Evolutionary conservation across 1,139 yeast species (phyloP).

Genomic region (Candida sojae): DNA sequence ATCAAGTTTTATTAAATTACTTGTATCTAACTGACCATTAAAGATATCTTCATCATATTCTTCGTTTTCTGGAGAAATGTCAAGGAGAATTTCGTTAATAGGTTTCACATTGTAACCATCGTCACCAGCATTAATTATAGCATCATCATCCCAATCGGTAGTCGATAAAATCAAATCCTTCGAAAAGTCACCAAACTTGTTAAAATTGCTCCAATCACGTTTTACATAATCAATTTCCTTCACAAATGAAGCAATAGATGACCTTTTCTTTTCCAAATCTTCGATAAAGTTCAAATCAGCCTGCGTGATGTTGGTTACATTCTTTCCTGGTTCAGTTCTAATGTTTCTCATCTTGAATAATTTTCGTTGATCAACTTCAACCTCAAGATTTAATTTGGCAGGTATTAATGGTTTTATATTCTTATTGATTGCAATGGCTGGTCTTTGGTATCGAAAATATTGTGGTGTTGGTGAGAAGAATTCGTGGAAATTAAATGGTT

Average conservation of each 20-base stretch:
- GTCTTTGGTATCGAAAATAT: constrained; percentile 52
- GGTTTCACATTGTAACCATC: constrained; percentile 10
- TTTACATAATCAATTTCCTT: constrained; percentile 34
- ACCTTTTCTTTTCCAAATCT: constrained; percentile 23
- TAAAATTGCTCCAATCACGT: constrained; percentile 39
- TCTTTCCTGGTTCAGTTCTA: constrained; percentile 3
- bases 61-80: constrained; percentile 33
- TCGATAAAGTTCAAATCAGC: constrained; percentile 34
- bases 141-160: constrained; percentile 82
- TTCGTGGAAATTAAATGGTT: constrained; percentile 64
- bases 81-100: constrained; percentile 16
- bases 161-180: constrained; percentile 71
- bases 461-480: constrained; percentile 66
- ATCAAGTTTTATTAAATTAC: constrained; percentile 56
- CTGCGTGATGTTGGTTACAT: constrained; percentile 21
- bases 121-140: constrained; percentile 54
- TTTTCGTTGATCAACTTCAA: constrained; percentile 49
- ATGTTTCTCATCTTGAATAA: constrained; percentile 35
- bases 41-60: constrained; percentile 82
- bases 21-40: constrained; percentile 60
- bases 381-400: constrained; percentile 48
- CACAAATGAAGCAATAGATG: constrained; percentile 18
- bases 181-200: constrained; percentile 44
- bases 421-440: constrained; percentile 44
- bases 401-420: constrained; percentile 61